phyloP scores from a whole-genome alignment of 2,329 filamentous ascomycete genomes.

The Beauveria sp. region DNA sequence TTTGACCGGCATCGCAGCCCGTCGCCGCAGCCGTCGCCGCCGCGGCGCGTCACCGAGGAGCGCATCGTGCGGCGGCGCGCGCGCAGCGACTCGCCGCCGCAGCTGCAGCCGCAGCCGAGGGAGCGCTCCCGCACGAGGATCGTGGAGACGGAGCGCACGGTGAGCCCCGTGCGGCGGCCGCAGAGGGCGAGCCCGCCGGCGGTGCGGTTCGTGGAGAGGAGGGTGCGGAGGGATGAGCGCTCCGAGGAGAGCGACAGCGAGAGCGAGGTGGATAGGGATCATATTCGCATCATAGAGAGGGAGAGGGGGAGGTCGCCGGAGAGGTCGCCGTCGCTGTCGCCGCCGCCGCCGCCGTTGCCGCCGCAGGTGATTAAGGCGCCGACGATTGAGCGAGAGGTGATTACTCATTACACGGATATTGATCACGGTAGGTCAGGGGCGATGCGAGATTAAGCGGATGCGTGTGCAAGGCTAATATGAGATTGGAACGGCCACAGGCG shows the following conservation, averaged over 20 bases:
- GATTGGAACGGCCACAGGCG: conserved; percentile 26
- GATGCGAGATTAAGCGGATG: no score
- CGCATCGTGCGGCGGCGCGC: conserved; percentile 35
- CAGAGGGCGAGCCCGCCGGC: conserved; percentile 18
- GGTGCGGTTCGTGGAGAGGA: conserved; percentile 21
- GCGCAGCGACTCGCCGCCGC: conserved; percentile 34
- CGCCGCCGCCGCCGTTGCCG: conserved; percentile 48
- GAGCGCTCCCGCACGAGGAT: conserved; percentile 29
- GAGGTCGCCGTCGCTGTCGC: conserved; percentile 44
- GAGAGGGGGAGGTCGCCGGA: conserved; percentile 34
- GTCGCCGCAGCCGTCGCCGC: conserved; percentile 25
- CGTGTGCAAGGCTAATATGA: no score
- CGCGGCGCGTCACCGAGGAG: conserved; percentile 27
- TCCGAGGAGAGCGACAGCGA: background rate
- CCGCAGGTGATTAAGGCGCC: conserved; percentile 64
- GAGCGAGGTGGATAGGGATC: conserved; percentile 31
- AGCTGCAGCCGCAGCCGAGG: conserved; percentile 21
- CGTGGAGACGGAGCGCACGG: conserved; percentile 30
- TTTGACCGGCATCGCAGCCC: conserved; percentile 40
- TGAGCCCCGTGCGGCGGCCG: conserved; percentile 28
- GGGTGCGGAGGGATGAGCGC: background rate
- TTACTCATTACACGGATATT: conserved; percentile 80
- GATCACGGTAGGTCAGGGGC: conserved; percentile 50
- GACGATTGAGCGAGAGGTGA: conserved; percentile 79
- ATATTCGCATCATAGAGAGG: conserved; percentile 43